Conservation (phyloP, 2,329 filamentous ascomycete species). For the Ophiostoma australiae region DNA sequence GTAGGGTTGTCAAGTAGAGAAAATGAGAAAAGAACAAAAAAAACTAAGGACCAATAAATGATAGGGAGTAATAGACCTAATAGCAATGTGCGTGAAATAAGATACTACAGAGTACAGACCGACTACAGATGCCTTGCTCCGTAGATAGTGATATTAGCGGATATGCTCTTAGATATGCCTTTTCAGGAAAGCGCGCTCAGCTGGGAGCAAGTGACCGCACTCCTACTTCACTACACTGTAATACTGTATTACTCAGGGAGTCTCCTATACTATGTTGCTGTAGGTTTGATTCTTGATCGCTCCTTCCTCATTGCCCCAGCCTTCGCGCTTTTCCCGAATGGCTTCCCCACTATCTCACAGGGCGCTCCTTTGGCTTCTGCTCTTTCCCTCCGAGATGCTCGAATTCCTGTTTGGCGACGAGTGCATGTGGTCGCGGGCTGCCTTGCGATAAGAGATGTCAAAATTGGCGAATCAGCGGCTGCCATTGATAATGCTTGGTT, state of each 20-base stretch:
- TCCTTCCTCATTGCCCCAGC: neutral
- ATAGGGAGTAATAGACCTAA: neutral
- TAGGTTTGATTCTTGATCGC: neutral
- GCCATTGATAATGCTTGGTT: constrained; percentile 21
- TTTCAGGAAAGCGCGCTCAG: constrained; percentile 15
- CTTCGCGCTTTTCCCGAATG: neutral
- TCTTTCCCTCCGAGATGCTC: neutral
- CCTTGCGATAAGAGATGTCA: constrained; percentile 18
- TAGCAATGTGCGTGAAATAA: constrained; percentile 18
- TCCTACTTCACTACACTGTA: neutral
- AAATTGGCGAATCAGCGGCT: constrained; percentile 24
- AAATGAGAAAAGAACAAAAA: neutral
- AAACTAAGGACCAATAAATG: neutral
- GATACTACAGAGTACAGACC: neutral
- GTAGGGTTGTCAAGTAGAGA: neutral
- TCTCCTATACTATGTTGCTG: neutral
- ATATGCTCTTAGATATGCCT: constrained; percentile 7
- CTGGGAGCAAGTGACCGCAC: neutral
- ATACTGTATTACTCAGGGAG: no score
- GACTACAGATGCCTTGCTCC: neutral
- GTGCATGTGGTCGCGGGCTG: neutral
- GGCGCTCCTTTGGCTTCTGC: neutral
- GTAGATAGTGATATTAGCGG: constrained; percentile 15
- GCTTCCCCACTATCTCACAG: neutral
- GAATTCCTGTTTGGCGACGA: neutral